phyloP scores from a whole-genome alignment of 441 rosid genomes.

The Adansonia gregorii region DNA sequence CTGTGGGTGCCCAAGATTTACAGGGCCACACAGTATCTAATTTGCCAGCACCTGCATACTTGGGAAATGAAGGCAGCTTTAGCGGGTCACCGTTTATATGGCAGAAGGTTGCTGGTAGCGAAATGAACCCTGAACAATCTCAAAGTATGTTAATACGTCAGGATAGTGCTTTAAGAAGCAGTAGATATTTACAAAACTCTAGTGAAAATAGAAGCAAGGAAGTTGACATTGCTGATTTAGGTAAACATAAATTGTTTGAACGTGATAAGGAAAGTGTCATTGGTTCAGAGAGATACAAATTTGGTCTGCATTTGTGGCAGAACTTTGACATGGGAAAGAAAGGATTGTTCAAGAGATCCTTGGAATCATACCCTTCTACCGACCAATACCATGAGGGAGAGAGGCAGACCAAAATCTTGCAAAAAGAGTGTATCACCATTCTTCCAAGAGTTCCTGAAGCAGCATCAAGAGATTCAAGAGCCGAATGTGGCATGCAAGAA shows the following conservation, averaged over 20 bases:
- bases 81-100: constrained; percentile 35
- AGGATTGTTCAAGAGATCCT: constrained; percentile 34
- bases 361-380: constrained; percentile 37
- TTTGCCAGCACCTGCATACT: constrained; percentile 36
- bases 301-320: constrained; percentile 39
- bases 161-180: constrained; percentile 32
- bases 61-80: constrained; percentile 33
- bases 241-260: constrained; percentile 34
- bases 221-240: constrained; percentile 33
- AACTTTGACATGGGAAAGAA: constrained; percentile 36
- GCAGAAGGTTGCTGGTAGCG: constrained; percentile 39
- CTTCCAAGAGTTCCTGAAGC: constrained; percentile 36
- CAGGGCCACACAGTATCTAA: constrained; percentile 32
- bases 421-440: constrained; percentile 30
- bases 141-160: constrained; percentile 44
- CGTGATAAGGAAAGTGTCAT: constrained; percentile 31
- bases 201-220: constrained; percentile 33
- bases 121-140: constrained; percentile 37
- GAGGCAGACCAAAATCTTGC: constrained; percentile 32
- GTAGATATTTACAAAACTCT: constrained; percentile 39
- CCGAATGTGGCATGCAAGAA: constrained; percentile 34
- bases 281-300: constrained; percentile 35
- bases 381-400: constrained; percentile 32
- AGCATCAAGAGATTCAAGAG: constrained; percentile 32
- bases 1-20: constrained; percentile 33